phyloP scores from a whole-genome alignment of 2,329 filamentous ascomycete species.

The Emydomyces testavorans region DNA sequence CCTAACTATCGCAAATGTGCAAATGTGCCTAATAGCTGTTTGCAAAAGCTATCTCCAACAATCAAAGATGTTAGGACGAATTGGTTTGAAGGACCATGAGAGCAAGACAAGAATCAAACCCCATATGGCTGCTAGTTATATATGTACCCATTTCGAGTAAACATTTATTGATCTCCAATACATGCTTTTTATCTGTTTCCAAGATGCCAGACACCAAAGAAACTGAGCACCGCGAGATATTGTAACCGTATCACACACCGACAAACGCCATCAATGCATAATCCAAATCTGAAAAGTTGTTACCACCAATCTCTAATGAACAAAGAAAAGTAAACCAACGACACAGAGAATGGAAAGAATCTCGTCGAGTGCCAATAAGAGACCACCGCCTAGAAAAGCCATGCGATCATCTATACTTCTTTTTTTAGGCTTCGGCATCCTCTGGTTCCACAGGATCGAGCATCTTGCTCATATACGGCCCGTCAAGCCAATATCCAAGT shows the following conservation, averaged over 20 bases:
- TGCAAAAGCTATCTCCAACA: too few species aligned
- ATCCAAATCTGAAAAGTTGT: too few species aligned
- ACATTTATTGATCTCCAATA: neutral
- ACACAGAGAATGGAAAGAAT: neutral
- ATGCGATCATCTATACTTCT: neutral
- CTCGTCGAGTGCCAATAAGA: neutral
- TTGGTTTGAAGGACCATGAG: too few species aligned
- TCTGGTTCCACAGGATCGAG: slow-evolving; percentile 29
- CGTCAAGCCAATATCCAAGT: slow-evolving; percentile 86
- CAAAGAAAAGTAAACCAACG: neutral
- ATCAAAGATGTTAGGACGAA: too few species aligned
- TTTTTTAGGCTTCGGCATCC: slow-evolving; percentile 2
- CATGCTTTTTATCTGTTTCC: neutral
- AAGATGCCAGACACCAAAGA: neutral
- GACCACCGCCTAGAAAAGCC: neutral
- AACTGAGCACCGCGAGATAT: neutral
- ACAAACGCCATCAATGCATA: neutral
- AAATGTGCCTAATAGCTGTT: too few species aligned
- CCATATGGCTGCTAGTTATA: too few species aligned
- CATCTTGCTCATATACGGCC: slow-evolving; percentile 59
- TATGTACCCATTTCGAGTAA: too few species aligned
- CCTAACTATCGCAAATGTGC: too few species aligned
- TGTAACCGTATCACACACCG: neutral
- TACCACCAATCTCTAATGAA: neutral
- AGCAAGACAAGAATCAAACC: too few species aligned